phyloP scores from a whole-genome alignment of 1,284 basidiomycete species.

The Moesziomyces parantarcticus region DNA sequence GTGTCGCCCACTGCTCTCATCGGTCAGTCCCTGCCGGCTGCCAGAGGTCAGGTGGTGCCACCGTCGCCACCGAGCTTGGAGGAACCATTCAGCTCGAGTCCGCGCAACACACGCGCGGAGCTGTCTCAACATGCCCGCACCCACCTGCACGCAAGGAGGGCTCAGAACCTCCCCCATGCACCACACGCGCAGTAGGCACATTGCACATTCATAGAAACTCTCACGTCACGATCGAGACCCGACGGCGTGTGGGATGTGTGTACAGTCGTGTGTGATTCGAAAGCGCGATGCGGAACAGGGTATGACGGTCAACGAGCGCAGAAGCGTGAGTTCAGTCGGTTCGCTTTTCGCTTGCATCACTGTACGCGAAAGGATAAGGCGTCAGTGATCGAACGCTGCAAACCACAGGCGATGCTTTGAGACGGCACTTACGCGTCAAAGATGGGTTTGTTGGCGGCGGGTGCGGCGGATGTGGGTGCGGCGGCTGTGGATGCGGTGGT shows the following conservation, averaged over 20 bases:
- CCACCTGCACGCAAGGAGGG: constrained; percentile 20
- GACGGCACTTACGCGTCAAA: constrained; percentile 39
- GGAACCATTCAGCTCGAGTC: constrained; percentile 42
- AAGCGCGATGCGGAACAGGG: no score
- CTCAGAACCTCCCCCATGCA: neutral
- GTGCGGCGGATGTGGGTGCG: neutral
- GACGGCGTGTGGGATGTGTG: no score
- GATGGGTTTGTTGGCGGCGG: constrained; percentile 27
- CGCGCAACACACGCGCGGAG: constrained; percentile 19
- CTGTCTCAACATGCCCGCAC: constrained; percentile 26
- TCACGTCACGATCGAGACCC: no score
- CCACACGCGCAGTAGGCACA: neutral
- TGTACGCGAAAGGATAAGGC: neutral
- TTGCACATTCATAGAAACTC: no score
- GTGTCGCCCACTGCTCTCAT: constrained; percentile 34
- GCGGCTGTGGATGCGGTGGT: constrained; percentile 3
- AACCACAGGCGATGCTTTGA: no score
- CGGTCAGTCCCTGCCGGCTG: constrained; percentile 9
- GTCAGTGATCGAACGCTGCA: neutral
- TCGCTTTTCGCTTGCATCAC: constrained; percentile 2
- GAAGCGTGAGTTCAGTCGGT: no score
- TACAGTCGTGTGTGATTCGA: no score
- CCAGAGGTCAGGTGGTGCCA: neutral
- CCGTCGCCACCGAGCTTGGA: constrained; percentile 20
- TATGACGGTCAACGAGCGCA: no score